Percentiles rank a stretch among this genome's conserved stretches.
Conservation (phyloP, 768 basidiomycete genomes). For the Lactifluus volemus region DNA sequence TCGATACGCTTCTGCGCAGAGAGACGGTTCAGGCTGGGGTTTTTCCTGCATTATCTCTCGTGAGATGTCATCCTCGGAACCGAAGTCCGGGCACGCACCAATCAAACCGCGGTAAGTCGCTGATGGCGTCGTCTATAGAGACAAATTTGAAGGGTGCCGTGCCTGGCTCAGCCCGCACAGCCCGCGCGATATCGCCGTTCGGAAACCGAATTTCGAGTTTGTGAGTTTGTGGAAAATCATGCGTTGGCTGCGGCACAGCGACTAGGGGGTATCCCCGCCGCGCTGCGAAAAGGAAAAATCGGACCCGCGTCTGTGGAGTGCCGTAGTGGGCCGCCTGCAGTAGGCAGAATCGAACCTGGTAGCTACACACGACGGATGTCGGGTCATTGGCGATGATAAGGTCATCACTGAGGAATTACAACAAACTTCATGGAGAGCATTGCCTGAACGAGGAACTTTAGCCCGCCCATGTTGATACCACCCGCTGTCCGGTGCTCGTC, state of each 20-base stretch:
- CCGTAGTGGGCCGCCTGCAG: constrained; percentile 43
- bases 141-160: constrained; percentile 42
- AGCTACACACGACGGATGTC: constrained; percentile 25
- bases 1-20: constrained; percentile 25
- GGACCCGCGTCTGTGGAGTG: constrained; percentile 37
- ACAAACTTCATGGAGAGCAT: constrained; percentile 58
- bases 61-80: neutral
- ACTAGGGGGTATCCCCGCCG: constrained; percentile 31
- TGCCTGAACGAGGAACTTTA: constrained; percentile 56
- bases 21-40: constrained; percentile 12
- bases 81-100: constrained; percentile 39
- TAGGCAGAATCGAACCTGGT: constrained; percentile 36
- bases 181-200: constrained; percentile 31
- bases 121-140: constrained; percentile 63
- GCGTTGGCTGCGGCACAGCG: constrained; percentile 35
- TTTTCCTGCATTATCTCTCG: constrained; percentile 2
- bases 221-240: constrained; percentile 33
- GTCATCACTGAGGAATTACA: neutral
- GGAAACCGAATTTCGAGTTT: constrained; percentile 44
- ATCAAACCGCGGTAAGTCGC: constrained; percentile 63
- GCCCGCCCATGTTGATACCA: constrained; percentile 63
- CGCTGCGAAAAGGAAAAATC: constrained; percentile 42
- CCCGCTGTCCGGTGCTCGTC: constrained; percentile 42
- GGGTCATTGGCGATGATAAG: neutral
- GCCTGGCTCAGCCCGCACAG: constrained; percentile 41